Percentiles rank a stretch among this genome's conserved stretches.
phyloP scores from a whole-genome alignment of 2,329 filamentous ascomycete species.

The Scedosporium boydii region DNA sequence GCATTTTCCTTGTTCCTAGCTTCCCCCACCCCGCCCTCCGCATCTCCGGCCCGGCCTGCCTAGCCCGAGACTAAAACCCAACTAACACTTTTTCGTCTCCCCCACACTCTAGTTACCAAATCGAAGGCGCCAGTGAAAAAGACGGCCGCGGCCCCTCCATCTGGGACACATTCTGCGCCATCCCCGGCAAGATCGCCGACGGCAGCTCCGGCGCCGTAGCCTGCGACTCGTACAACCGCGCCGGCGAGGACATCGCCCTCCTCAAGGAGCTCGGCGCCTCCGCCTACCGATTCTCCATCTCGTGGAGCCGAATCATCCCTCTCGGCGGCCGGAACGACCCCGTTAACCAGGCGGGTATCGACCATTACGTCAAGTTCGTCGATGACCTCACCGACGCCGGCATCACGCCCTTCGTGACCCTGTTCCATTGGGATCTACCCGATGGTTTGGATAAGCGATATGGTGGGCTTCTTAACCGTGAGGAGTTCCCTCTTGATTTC shows the following conservation, averaged over 20 bases:
- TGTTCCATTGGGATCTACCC: conserved; percentile 85
- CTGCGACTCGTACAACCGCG: conserved; percentile 81
- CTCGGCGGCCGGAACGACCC: conserved; percentile 76
- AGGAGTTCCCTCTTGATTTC: conserved; percentile 76
- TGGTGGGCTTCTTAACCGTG: conserved; percentile 68
- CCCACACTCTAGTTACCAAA: conserved; percentile 59
- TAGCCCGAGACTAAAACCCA: background rate
- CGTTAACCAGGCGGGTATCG: conserved; percentile 66
- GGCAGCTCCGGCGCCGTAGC: conserved; percentile 65
- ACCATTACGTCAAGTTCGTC: conserved; percentile 70
- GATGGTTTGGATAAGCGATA: conserved; percentile 71
- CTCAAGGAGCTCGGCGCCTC: conserved; percentile 64
- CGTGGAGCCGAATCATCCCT: conserved; percentile 78
- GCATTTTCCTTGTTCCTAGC: background rate
- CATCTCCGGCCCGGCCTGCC: background rate
- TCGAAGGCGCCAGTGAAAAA: conserved; percentile 65
- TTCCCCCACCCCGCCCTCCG: background rate
- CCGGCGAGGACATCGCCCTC: conserved; percentile 65
- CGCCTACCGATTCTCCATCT: conserved; percentile 76
- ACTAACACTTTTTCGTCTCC: background rate
- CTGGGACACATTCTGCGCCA: conserved; percentile 82
- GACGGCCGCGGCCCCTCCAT: conserved; percentile 77
- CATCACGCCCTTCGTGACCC: conserved; percentile 72
- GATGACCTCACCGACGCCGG: conserved; percentile 68
- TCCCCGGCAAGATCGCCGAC: conserved; percentile 74